Conservation (phyloP, 2,329 filamentous ascomycete species). For the Cryphonectria japonica region DNA sequence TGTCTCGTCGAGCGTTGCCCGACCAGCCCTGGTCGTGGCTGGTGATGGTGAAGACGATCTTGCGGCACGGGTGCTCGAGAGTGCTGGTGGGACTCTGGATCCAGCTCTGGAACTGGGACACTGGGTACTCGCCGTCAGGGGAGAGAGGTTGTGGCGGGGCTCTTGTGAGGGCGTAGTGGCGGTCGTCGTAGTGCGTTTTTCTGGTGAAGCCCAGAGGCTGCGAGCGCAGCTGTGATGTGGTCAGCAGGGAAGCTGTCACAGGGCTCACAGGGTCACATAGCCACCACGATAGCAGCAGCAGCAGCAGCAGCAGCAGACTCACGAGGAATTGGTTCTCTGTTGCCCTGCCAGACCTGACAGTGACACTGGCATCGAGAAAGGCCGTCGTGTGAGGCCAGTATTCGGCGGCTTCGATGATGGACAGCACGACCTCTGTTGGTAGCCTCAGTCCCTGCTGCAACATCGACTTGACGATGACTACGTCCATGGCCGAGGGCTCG, state of each 20-base stretch:
- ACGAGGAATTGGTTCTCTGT: slow-evolving; percentile 48
- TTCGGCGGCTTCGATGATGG: slow-evolving; percentile 62
- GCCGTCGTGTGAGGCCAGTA: slow-evolving; percentile 61
- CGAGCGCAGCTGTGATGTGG: slow-evolving; percentile 42
- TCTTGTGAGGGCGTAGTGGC: slow-evolving; percentile 30
- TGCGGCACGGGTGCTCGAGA: slow-evolving; percentile 57
- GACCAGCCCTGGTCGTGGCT: slow-evolving; percentile 64
- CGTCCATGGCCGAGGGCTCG: slow-evolving; percentile 51
- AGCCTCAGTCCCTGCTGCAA: slow-evolving; percentile 49
- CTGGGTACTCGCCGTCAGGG: slow-evolving; percentile 36
- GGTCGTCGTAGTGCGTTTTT: slow-evolving; percentile 34
- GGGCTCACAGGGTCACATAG: neutral
- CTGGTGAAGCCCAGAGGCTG: slow-evolving; percentile 45
- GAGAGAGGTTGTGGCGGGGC: slow-evolving; percentile 28
- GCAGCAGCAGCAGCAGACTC: slow-evolving; percentile 27
- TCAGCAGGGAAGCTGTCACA: slow-evolving; percentile 9
- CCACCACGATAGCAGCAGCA: no score
- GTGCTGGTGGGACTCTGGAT: slow-evolving; percentile 45
- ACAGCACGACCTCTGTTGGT: slow-evolving; percentile 59
- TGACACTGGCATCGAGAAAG: slow-evolving; percentile 33
- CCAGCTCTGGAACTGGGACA: slow-evolving; percentile 42
- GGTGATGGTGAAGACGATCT: slow-evolving; percentile 62
- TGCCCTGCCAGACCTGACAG: neutral
- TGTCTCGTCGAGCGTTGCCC: slow-evolving; percentile 15
- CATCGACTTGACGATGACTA: slow-evolving; percentile 52